These are phyloP conservation scores for Monosporascus sp. DNA, from an alignment of 2,329 filamentous ascomycete species.

Conservation along the genomic window DNA sequence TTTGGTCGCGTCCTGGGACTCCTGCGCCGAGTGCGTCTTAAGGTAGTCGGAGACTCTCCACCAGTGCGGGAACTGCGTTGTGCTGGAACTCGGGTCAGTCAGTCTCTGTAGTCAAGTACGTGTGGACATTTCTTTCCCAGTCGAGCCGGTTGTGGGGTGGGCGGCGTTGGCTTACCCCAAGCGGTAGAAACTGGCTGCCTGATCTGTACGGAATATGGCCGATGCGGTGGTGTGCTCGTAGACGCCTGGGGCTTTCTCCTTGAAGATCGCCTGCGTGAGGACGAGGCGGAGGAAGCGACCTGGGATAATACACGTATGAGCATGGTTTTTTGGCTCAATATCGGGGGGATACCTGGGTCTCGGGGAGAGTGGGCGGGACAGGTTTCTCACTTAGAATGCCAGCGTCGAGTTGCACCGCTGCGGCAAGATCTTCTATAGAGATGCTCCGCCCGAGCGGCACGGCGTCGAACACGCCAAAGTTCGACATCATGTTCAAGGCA, in stretches of 20 bases:
- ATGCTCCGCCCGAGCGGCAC: constrained; percentile 1
- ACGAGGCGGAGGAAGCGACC: constrained; percentile 1
- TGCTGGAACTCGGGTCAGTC: no score
- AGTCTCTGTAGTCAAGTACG: no score
- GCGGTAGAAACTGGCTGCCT: not conserved
- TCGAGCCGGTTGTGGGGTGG: no score
- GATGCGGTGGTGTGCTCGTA: constrained; percentile 3
- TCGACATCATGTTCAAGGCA: constrained; percentile 1
- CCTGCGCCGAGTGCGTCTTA: constrained; percentile 24
- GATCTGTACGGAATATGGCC: not conserved
- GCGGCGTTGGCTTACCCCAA: constrained; percentile 4
- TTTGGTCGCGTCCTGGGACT: constrained; percentile 26
- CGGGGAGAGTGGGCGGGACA: no score
- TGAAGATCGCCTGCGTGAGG: constrained; percentile 1
- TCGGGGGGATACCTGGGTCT: no score
- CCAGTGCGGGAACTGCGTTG: constrained; percentile 2
- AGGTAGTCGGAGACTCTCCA: constrained; percentile 22
- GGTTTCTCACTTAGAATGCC: constrained; percentile 1
- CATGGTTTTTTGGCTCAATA: no score
- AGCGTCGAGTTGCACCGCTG: constrained; percentile 1
- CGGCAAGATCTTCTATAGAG: not conserved
- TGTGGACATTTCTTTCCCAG: no score
- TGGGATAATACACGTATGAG: no score
- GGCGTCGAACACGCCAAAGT: constrained; percentile 1
- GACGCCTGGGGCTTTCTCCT: constrained; percentile 1